These are phyloP conservation scores for Picochlorum sp. DNA, from an alignment of 139 green algal genomes.

Conservation along the genomic window DNA sequence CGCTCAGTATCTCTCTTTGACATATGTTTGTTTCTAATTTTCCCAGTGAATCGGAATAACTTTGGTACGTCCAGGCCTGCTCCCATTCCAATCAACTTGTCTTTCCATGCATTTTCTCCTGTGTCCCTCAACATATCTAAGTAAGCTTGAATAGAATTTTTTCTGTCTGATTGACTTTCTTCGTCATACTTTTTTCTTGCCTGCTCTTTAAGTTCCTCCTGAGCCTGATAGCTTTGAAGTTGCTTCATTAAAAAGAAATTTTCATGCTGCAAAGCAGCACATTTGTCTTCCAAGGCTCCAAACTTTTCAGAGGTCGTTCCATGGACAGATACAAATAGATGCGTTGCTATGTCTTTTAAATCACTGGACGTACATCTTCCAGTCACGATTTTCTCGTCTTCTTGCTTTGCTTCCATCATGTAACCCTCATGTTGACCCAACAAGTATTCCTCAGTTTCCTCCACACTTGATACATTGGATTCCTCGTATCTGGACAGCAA, in stretches of 20 bases:
- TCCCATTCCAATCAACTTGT: conserved; percentile 33
- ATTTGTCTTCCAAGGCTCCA: background rate
- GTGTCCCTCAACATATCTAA: conserved; percentile 30
- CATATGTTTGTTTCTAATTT: conserved; percentile 39
- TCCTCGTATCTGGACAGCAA: no score
- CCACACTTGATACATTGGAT: no score
- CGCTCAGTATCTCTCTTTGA: conserved; percentile 46
- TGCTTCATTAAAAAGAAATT: background rate
- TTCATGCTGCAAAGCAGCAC: background rate
- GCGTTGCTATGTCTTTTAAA: no score
- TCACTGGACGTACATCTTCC: background rate
- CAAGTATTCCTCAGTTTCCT: no score
- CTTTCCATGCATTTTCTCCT: conserved; percentile 22
- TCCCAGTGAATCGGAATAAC: conserved; percentile 25
- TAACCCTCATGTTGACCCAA: no score
- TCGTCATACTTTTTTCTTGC: conserved; percentile 7
- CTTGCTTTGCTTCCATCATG: no score
- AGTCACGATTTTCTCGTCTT: no score
- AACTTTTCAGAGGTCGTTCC: background rate
- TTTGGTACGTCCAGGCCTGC: conserved; percentile 21
- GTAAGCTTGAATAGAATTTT: conserved; percentile 28
- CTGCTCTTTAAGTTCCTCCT: background rate
- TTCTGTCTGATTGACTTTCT: conserved; percentile 10
- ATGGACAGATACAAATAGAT: background rate
- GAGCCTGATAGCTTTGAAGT: background rate